These are phyloP conservation scores for Fomitopsis schrenkii DNA, from an alignment of 1,284 basidiomycete genomes.

Conservation along the genomic window DNA sequence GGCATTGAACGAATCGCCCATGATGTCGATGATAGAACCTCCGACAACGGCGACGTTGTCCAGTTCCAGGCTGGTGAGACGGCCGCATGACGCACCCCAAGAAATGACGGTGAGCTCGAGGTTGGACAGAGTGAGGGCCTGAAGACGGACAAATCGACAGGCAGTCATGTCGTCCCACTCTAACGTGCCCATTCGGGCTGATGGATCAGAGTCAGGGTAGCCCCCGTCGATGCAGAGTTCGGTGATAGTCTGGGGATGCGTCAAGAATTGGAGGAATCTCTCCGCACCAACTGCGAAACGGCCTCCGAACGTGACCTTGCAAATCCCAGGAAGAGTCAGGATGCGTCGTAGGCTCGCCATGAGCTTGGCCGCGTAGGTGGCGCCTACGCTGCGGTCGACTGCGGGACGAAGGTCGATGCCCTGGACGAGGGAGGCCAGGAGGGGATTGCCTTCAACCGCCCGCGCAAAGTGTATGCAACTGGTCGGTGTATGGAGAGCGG, in stretches of 20 bases:
- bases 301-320: slow-evolving; percentile 40
- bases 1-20: slow-evolving; percentile 31
- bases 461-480: slow-evolving; percentile 39
- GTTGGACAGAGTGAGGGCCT: slow-evolving; percentile 34
- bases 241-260: slow-evolving; percentile 35
- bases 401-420: slow-evolving; percentile 41
- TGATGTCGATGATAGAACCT: slow-evolving; percentile 37
- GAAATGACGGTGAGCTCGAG: slow-evolving; percentile 40
- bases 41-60: slow-evolving; percentile 38
- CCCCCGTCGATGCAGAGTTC: slow-evolving; percentile 44
- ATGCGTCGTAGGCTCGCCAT: slow-evolving; percentile 37
- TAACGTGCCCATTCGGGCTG: slow-evolving; percentile 13
- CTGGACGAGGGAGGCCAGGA: slow-evolving; percentile 33
- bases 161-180: slow-evolving; percentile 30
- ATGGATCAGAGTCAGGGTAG: slow-evolving; percentile 3
- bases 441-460: slow-evolving; percentile 35
- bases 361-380: slow-evolving; percentile 24
- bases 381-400: slow-evolving; percentile 4
- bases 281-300: slow-evolving; percentile 42
- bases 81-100: slow-evolving; percentile 21
- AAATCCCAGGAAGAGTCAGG: slow-evolving; percentile 38
- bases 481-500: slow-evolving; percentile 36
- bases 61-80: slow-evolving; percentile 36
- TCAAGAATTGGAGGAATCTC: slow-evolving; percentile 40
- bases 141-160: slow-evolving; percentile 24